Evolutionary conservation across 805 yeast species (phyloP).

Genomic region (Saccharomyces mikatae): DNA sequence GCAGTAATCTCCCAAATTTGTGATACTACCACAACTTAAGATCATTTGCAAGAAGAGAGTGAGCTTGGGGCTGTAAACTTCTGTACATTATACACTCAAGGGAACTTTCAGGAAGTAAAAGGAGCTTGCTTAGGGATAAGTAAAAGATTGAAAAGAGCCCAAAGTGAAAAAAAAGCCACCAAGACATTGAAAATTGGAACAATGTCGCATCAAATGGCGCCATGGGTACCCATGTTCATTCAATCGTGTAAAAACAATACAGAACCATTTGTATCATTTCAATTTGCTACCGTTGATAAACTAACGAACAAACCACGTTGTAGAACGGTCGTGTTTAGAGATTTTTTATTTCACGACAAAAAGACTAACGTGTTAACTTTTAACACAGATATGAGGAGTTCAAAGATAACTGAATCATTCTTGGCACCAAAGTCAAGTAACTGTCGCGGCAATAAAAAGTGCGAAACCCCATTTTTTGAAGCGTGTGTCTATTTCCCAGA

Average conservation of each 20-base stretch:
- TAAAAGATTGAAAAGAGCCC: not conserved
- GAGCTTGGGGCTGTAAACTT: not conserved
- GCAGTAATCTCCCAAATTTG: slow-evolving; percentile 3
- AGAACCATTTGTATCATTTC: slow-evolving; percentile 51
- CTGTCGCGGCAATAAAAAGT: not conserved
- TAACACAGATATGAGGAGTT: slow-evolving; percentile 64
- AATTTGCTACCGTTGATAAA: slow-evolving; percentile 58
- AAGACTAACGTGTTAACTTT: slow-evolving; percentile 60
- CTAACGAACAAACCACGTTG: slow-evolving; percentile 47
- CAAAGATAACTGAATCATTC: slow-evolving; percentile 46
- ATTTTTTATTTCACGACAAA: slow-evolving; percentile 64
- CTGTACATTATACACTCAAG: not conserved
- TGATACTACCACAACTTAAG: not conserved
- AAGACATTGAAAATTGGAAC: not conserved
- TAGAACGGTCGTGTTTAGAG: slow-evolving; percentile 65
- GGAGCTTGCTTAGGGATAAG: not conserved
- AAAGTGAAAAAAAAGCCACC: not conserved
- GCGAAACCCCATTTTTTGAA: slow-evolving; percentile 50
- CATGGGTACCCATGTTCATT: slow-evolving; percentile 66
- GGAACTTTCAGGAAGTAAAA: not conserved
- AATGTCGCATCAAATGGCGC: slow-evolving; percentile 46
- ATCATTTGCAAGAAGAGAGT: not conserved
- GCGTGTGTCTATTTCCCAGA: slow-evolving; percentile 66
- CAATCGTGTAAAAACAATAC: slow-evolving; percentile 44
- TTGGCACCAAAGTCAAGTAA: not conserved